These are phyloP conservation scores for Friedmanniomyces simplex DNA, from an alignment of 495 filamentous ascomycete genomes.

Conservation along the genomic window DNA sequence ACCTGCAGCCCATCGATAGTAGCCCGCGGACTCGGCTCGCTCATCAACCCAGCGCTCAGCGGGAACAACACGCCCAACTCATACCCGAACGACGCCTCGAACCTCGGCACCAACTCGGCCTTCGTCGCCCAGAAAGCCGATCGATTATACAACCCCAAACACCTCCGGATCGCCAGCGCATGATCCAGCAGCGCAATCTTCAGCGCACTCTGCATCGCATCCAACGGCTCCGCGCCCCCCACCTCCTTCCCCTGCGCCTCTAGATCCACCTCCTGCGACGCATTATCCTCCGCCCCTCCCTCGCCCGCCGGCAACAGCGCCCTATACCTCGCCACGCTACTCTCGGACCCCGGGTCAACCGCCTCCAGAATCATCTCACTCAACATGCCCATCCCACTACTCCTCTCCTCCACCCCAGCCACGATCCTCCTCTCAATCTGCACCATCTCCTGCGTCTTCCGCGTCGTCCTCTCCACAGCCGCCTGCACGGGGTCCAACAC, in stretches of 20 bases:
- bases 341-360: slow-evolving; percentile 54
- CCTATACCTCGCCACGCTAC: slow-evolving; percentile 65
- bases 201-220: slow-evolving; percentile 71
- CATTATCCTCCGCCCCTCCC: slow-evolving; percentile 38
- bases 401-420: slow-evolving; percentile 55
- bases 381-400: slow-evolving; percentile 43
- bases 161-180: slow-evolving; percentile 74
- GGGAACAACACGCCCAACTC: slow-evolving; percentile 38
- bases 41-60: slow-evolving; percentile 6
- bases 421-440: slow-evolving; percentile 61
- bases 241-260: slow-evolving; percentile 33
- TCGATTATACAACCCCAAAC: slow-evolving; percentile 55
- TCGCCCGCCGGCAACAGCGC: slow-evolving; percentile 48
- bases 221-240: no score
- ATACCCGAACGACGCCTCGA: slow-evolving; percentile 50
- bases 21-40: slow-evolving; percentile 4
- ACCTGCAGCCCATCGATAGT: not conserved
- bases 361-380: slow-evolving; percentile 65
- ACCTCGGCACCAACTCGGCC: slow-evolving; percentile 41
- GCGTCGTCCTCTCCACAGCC: slow-evolving; percentile 78
- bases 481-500: slow-evolving; percentile 68
- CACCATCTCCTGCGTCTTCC: slow-evolving; percentile 79
- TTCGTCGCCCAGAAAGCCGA: slow-evolving; percentile 51
- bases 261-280: slow-evolving; percentile 28
- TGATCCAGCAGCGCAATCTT: slow-evolving; percentile 82